Base-by-base conservation (phyloP, 805 yeast species). In the Yamadazyma sp. region DNA sequence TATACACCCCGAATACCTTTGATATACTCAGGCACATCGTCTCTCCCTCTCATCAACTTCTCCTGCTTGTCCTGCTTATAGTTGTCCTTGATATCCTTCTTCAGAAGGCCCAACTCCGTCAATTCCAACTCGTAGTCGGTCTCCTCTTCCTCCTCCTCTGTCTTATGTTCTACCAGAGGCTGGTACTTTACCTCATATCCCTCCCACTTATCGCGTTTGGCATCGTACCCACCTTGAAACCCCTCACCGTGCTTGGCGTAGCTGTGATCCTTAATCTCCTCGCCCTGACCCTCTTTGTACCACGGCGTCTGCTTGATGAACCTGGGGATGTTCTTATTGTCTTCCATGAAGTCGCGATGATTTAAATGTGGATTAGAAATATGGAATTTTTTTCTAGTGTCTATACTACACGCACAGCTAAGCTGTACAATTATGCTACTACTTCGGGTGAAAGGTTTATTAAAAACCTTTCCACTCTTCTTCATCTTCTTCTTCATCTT, bases 151-250 rank as follows among this genome's bases (percentile, higher is more conserved):
- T 46, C 32, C 18, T 18, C 44, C 62, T 65, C 46, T 65, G 56
- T 27, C 45, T 51, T 31, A 3, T 11, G 29, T 8, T 34, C 33
- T 15, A 21, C 40, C 9, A 16, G 13, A 5, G 10, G 6, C 15
- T 29, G 15, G 70, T 73, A 64, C 84, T 67, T 64, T 1, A 77
- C 70, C 31, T 82, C 80, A 53, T 78, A 84, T 0, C 95, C 95
- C 52, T 75, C 83, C 95, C 93, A 86, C 41, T 87, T 67, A 58
- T 86, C 95, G 41, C 89, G 62, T 45, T 81, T 82, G 8, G 80
- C 73, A 50, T 84, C 95, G 72, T 80, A 86, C 18, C 59, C 62
- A 2, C 53, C 61, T 58, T 82, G 85, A 21, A 82, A 80, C 6
- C 88, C 88, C 1, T 46, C 36, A 0, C 88, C 89, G 4, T 65